These are phyloP conservation scores for Purpureocillium takamizusanense DNA, from an alignment of 2,329 filamentous ascomycete species.

Conservation along the genomic window DNA sequence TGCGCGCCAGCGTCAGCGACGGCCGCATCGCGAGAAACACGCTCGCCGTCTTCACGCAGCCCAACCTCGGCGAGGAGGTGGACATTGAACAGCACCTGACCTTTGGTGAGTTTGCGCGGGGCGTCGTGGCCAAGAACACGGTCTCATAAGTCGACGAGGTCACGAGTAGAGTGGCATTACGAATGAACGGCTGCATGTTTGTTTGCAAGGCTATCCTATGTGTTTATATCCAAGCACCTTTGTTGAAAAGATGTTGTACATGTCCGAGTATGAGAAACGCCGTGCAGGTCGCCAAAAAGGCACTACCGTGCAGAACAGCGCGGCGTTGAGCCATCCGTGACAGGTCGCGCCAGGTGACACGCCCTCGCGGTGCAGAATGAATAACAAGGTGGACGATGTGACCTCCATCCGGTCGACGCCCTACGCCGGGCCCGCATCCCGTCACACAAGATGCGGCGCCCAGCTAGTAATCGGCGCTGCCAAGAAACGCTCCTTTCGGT, in stretches of 20 bases:
- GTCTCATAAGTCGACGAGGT: constrained; percentile 23
- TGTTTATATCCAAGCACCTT: background rate
- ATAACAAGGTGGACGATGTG: background rate
- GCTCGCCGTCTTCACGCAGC: constrained; percentile 93
- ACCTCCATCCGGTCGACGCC: too few species aligned
- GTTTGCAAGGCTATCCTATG: background rate
- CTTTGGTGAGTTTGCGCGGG: constrained; percentile 68
- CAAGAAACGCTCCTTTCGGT: background rate
- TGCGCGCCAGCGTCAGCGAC: constrained; percentile 43
- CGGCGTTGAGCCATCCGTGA: too few species aligned
- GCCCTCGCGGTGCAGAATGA: background rate
- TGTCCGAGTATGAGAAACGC: too few species aligned
- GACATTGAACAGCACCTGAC: constrained; percentile 57
- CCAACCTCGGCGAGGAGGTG: constrained; percentile 75
- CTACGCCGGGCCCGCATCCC: too few species aligned
- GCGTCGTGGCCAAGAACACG: constrained; percentile 51
- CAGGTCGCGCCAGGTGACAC: background rate
- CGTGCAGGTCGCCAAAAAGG: too few species aligned
- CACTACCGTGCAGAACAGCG: too few species aligned
- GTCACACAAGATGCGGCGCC: too few species aligned
- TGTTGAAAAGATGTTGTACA: background rate
- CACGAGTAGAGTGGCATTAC: background rate
- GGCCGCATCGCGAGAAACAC: constrained; percentile 70
- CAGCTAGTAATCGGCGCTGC: background rate
- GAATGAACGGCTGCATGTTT: background rate